Conservation (phyloP, 2,329 filamentous ascomycete species). For the Fusarium illudens region DNA sequence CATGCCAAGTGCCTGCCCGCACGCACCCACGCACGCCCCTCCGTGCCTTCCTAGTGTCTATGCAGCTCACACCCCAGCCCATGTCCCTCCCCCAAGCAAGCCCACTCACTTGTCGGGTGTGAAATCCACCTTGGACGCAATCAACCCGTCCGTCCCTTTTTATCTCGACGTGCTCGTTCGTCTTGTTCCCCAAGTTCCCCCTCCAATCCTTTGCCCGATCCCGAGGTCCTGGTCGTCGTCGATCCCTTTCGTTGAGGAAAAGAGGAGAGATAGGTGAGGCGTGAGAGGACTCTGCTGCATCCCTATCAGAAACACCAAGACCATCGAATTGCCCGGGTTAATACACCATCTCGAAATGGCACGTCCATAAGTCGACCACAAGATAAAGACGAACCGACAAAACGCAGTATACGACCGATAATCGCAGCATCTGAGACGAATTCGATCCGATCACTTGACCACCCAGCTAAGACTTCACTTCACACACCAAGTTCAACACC, state of each 20-base stretch:
- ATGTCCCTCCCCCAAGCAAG: slow-evolving; percentile 16
- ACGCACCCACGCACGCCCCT: neutral
- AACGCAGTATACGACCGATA: neutral
- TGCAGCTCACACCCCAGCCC: slow-evolving; percentile 14
- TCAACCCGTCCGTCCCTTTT: slow-evolving; percentile 33
- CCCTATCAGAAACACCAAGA: neutral
- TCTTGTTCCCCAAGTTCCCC: slow-evolving; percentile 31
- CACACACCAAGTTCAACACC: neutral
- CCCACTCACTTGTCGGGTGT: slow-evolving; percentile 22
- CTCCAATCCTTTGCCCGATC: slow-evolving; percentile 7
- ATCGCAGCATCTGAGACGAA: neutral
- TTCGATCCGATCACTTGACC: neutral
- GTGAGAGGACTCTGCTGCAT: neutral
- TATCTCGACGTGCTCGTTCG: slow-evolving; percentile 31
- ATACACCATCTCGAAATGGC: slow-evolving; percentile 10
- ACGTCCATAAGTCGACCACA: slow-evolving; percentile 11
- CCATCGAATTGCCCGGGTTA: neutral
- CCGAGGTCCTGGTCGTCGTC: slow-evolving; percentile 10
- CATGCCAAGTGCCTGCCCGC: no score
- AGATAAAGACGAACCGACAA: slow-evolving; percentile 12
- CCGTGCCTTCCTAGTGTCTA: neutral
- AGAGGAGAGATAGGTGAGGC: slow-evolving; percentile 5
- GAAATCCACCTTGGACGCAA: slow-evolving; percentile 26
- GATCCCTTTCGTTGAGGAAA: neutral
- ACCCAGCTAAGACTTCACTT: neutral